Evolutionary conservation across 2,329 filamentous ascomycete species (phyloP), one percentile per base, ranked within the genome.

Genomic region (Colletotrichum tanaceti): DNA sequence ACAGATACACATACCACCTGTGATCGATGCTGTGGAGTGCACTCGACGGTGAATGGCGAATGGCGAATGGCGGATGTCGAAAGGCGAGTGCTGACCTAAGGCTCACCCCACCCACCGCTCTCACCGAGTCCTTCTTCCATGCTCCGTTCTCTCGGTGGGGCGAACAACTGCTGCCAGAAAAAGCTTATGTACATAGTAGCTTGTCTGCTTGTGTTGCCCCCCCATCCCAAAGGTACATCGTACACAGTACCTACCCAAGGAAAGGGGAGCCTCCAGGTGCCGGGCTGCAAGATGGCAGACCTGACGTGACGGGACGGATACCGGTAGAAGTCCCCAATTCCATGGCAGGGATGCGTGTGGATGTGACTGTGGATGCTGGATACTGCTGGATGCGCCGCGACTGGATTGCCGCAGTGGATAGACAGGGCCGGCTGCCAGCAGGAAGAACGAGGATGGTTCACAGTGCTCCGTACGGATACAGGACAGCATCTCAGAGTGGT

Each of bases 321-420:
- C n/a, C n/a, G n/a, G n/a, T n/a, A n/a, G 24, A 11, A 16, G 54
- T 58, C 54, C 32, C 54, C 41, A 58, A 41, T 58, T 58, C 54
- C 18, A 58, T 11, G 55, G 55, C 28, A 58, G 46, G 55, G 55
- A 24, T 58, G 32, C 24, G 28, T 22, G 43, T 58, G 49, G 49
- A 52, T 41, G 38, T 13, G 16, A 16, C 32, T 52, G 41, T 46
- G 44, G 55, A 50, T 41, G 22, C 24, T 58, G 60, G 59, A 46
- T 67, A 41, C 44, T 49, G 41, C 54, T 54, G 54, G 39, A 35
- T 47, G 54, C 41, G 20, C 55, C 41, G 41, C 55, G 55, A 32
- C 41, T 59, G 60, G 54, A 64, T 44, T 64, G 47, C 61, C 58
- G 38, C 52, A 66, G 50, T 57, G 61, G 43, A 50, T 28, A 7